Conservation (phyloP, 768 basidiomycete genomes). For the Psilocybe subaeruginosa region DNA sequence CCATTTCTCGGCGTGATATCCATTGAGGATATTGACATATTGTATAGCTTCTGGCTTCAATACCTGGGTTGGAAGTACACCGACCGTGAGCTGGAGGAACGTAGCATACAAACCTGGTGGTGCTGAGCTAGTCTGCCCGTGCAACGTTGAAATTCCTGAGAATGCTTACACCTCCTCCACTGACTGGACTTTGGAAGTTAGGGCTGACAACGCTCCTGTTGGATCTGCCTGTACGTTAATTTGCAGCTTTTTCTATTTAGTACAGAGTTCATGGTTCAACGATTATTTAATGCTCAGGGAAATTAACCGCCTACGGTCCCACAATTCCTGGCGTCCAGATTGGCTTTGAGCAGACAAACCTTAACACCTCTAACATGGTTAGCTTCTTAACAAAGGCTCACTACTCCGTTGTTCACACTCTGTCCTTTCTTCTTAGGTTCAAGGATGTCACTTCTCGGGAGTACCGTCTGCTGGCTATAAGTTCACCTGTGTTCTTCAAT, state of each 20-base stretch:
- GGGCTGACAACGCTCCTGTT: not conserved
- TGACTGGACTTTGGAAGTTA: not conserved
- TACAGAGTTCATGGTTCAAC: too few relatives aligned
- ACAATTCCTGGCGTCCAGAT: not conserved
- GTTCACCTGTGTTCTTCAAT: not conserved
- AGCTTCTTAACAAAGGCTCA: too few relatives aligned
- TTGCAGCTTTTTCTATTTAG: too few relatives aligned
- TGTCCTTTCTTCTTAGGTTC: not conserved
- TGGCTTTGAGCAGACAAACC: not conserved
- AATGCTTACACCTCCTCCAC: not conserved
- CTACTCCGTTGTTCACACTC: too few relatives aligned
- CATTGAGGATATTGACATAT: not conserved
- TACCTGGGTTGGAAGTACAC: not conserved
- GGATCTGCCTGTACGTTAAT: not conserved
- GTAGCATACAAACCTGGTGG: not conserved
- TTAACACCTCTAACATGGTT: not conserved
- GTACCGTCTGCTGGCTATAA: not conserved
- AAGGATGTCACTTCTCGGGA: not conserved
- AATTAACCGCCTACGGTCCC: not conserved
- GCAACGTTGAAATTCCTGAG: not conserved
- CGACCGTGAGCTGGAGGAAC: not conserved
- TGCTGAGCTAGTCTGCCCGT: not conserved
- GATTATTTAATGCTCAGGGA: not conserved
- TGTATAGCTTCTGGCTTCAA: not conserved
- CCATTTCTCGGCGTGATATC: not conserved